Percentiles rank a stretch among this genome's conserved stretches.
These are phyloP conservation scores for Paecilomyces formosus DNA, from an alignment of 2,329 filamentous ascomycete genomes.

Conservation along the genomic window DNA sequence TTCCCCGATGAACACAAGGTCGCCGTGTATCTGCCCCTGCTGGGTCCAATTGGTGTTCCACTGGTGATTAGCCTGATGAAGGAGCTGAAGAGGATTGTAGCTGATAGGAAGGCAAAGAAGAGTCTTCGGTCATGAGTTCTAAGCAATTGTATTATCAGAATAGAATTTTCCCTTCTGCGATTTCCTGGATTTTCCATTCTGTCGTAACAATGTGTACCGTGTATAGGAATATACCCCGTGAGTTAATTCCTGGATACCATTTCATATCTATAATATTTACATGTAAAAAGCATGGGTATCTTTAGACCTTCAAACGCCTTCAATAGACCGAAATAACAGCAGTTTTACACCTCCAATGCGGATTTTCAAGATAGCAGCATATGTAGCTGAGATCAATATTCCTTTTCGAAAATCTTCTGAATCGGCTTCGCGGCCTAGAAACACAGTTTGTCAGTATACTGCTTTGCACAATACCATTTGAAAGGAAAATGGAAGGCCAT, in stretches of 20 bases:
- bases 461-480: not conserved
- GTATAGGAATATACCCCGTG: not conserved
- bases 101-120: slow-evolving; percentile 21
- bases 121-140: not conserved
- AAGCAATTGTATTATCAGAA: not conserved
- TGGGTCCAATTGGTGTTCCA: slow-evolving; percentile 87
- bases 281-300: not conserved
- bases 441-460: slow-evolving; percentile 6
- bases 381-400: slow-evolving; percentile 27
- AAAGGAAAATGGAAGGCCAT: not conserved
- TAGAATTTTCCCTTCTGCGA: not conserved
- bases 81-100: slow-evolving; percentile 57
- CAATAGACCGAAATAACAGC: not conserved
- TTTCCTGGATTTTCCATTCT: not conserved
- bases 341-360: not conserved
- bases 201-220: not conserved
- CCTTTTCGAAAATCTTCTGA: slow-evolving; percentile 76
- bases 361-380: no score
- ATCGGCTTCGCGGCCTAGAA: slow-evolving; percentile 76
- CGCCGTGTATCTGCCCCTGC: slow-evolving; percentile 84
- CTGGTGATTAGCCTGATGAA: slow-evolving; percentile 76
- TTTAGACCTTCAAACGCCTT: not conserved
- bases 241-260: not conserved
- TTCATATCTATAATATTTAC: not conserved
- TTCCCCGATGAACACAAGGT: slow-evolving; percentile 98